Base-by-base conservation (phyloP, 2,329 filamentous ascomycete genomes). In the Beauveria sp. region DNA sequence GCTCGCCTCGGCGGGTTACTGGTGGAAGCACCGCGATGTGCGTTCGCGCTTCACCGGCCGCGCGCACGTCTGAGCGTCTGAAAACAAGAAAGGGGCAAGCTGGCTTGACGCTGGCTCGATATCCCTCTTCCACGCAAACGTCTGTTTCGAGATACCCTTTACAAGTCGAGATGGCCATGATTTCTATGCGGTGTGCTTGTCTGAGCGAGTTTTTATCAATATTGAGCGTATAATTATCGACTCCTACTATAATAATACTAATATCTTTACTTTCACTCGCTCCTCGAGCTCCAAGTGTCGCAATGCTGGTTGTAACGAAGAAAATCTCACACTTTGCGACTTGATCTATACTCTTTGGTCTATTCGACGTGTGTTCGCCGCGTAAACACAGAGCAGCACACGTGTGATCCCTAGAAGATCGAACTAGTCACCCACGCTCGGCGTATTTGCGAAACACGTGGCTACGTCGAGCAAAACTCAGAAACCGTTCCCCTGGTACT, bases 11-110 rank as follows among this genome's bases (percentile, higher is more conserved):
- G 77, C 77, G 16, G 71, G 79, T 1, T 83, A 87, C 70, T 91
- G 86, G 80, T 85, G 78, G 72, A 77, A 74, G 63, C 77, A 82
- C 68, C 78, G 82, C 52, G 77, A 83, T 53, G 74, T 74, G 38
- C 77, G 78, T 65, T 80, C 77, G 20, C 78, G 79, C 56, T 86
- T 85, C 71, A 87, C 85, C 38, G 84, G 84, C 59, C 77, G 85
- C 55, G 85, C 83, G 34, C 79, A 71, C 62, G 79, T 85, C 63
- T 82, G 75, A 71, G 26, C 40, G 1, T 2, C 24, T 16, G 26
- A 28, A 26, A 12, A 16, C 10, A n/a, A 51, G 3, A 47, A 38
- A 38, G 18, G 3, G 10, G 49, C 26, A 52, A 7, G 49, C 43
- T 22, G 26, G 43, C 43, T 22, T 14, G 34, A 3, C 43, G 43